These are phyloP conservation scores for Encephalitozoon hellem DNA, from an alignment of 371 early-diverging fungal genomes.

Conservation along the genomic window DNA sequence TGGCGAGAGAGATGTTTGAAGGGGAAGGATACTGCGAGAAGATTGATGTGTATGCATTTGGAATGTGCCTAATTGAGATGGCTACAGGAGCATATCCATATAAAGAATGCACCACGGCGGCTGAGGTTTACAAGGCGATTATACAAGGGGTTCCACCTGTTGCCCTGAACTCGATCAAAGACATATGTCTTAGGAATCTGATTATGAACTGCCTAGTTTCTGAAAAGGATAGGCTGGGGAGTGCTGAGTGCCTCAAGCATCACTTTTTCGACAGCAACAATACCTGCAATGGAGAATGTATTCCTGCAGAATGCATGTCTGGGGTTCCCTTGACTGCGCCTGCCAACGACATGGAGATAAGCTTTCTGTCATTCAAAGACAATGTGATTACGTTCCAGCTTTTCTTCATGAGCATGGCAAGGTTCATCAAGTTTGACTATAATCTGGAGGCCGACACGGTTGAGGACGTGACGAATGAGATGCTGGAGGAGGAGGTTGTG, in stretches of 20 bases:
- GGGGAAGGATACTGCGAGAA: constrained; percentile 77
- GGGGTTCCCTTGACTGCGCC: constrained; percentile 26
- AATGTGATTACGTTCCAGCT: constrained; percentile 66
- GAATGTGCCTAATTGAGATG: constrained; percentile 78
- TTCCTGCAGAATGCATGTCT: constrained; percentile 25
- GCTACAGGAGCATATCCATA: constrained; percentile 77
- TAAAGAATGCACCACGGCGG: constrained; percentile 72
- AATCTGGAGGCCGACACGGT: constrained; percentile 75
- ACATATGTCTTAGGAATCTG: constrained; percentile 67
- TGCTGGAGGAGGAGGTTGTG: constrained; percentile 62
- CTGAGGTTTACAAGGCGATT: constrained; percentile 74
- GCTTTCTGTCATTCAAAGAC: constrained; percentile 29
- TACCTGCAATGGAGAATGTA: constrained; percentile 54
- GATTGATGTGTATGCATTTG: constrained; percentile 80
- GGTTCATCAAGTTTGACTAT: constrained; percentile 73
- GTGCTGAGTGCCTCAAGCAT: constrained; percentile 69
- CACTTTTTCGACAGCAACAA: constrained; percentile 71
- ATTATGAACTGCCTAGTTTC: constrained; percentile 68
- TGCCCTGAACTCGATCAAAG: constrained; percentile 65
- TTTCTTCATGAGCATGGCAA: constrained; percentile 63
- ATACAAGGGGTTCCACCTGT: constrained; percentile 72
- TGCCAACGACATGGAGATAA: constrained; percentile 40
- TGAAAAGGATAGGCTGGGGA: constrained; percentile 67
- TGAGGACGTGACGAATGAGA: constrained; percentile 75
- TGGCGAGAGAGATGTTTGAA: constrained; percentile 63